These are phyloP conservation scores for Penicillium italicum DNA, from an alignment of 2,329 filamentous ascomycete species.

Conservation along the genomic window DNA sequence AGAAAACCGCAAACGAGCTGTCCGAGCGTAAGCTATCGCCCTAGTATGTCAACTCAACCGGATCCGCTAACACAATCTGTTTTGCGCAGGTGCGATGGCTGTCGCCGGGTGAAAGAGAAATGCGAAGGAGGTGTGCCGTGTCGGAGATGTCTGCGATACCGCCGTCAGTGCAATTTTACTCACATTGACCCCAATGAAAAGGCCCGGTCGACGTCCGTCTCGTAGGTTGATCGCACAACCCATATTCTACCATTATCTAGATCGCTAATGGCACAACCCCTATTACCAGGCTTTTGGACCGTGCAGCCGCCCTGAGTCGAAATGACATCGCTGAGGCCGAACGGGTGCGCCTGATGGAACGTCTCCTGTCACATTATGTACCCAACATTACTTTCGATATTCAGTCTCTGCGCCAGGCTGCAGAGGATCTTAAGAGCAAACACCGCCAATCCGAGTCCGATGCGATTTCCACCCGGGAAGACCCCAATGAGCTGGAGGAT, in stretches of 20 bases:
- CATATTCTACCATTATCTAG: not conserved
- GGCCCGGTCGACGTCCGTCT: slow-evolving; percentile 31
- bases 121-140: slow-evolving; percentile 56
- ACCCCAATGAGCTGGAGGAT: slow-evolving; percentile 39
- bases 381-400: slow-evolving; percentile 46
- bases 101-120: slow-evolving; percentile 55
- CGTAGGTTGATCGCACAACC: slow-evolving; percentile 24
- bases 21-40: slow-evolving; percentile 35
- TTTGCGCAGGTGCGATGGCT: slow-evolving; percentile 50
- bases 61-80: slow-evolving; percentile 11
- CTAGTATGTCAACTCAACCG: not conserved
- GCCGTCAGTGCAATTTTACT: slow-evolving; percentile 51
- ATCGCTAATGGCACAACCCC: slow-evolving; percentile 3
- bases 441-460: slow-evolving; percentile 34
- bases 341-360: slow-evolving; percentile 46
- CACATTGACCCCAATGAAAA: slow-evolving; percentile 37
- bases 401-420: slow-evolving; percentile 42
- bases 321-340: slow-evolving; percentile 38
- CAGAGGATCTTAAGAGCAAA: slow-evolving; percentile 43
- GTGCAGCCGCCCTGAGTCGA: slow-evolving; percentile 29
- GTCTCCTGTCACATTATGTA: slow-evolving; percentile 47
- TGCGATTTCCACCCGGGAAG: slow-evolving; percentile 28
- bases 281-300: slow-evolving; percentile 27
- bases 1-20: slow-evolving; percentile 42
- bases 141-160: slow-evolving; percentile 51